These are phyloP conservation scores for Agrostemma githago DNA, from an alignment of 148 eudicot genomes.

Conservation along the genomic window DNA sequence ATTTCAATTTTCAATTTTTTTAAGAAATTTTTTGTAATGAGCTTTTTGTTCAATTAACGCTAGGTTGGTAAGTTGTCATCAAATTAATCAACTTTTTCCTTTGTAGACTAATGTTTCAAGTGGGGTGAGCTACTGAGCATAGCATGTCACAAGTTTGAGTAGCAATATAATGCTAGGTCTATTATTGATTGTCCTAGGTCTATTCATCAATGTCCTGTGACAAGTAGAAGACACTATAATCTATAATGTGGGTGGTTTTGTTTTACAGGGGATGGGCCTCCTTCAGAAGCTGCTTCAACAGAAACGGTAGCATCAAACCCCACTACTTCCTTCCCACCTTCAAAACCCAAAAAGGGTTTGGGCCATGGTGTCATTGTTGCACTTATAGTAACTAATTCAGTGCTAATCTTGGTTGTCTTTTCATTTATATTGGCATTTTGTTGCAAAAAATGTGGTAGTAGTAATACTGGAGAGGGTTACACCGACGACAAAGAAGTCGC, in stretches of 20 bases:
- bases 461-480: conserved; percentile 20
- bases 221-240: background rate
- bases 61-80: too few species aligned
- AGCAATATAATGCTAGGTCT: too few species aligned
- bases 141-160: background rate
- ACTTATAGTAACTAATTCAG: conserved; percentile 43
- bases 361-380: conserved; percentile 51
- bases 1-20: too few species aligned
- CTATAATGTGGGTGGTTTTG: background rate
- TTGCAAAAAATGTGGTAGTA: conserved; percentile 37
- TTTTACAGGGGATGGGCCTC: conserved; percentile 8
- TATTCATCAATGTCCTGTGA: background rate
- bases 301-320: conserved; percentile 57
- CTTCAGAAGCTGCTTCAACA: conserved; percentile 32
- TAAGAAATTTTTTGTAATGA: too few species aligned
- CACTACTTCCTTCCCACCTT: conserved; percentile 43
- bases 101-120: background rate
- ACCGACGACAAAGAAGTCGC: conserved; percentile 41
- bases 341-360: conserved; percentile 28
- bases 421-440: conserved; percentile 41
- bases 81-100: too few species aligned
- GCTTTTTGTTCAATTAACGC: too few species aligned
- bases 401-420: conserved; percentile 36
- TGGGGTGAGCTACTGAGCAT: too few species aligned
- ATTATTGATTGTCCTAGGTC: background rate